Percentiles rank a stretch among this genome's conserved stretches.
Evolutionary conservation across 306 rosid species (phyloP).

Genomic region (Vicia sativa): DNA sequence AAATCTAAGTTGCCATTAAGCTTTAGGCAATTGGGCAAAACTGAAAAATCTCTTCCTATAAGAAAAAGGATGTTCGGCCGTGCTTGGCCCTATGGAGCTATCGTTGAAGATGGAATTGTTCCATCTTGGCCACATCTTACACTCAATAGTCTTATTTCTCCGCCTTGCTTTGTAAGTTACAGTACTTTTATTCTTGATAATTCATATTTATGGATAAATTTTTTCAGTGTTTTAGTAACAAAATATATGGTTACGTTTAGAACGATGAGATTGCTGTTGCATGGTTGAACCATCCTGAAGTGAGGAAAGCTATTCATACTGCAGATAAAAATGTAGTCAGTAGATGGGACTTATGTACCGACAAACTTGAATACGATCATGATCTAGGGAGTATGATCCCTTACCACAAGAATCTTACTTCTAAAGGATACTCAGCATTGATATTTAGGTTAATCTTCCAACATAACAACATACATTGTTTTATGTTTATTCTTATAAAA

Average conservation of each 20-base stretch:
- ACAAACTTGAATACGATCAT: background rate
- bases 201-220: too few relatives aligned
- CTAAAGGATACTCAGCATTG: background rate
- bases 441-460: background rate
- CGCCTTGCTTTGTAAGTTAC: slow-evolving; percentile 70
- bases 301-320: background rate
- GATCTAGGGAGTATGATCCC: background rate
- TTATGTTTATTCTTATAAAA: background rate
- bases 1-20: slow-evolving; percentile 60
- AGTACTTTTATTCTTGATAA: background rate
- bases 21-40: slow-evolving; percentile 67
- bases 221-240: too few relatives aligned
- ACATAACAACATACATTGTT: background rate
- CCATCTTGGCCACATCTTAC: slow-evolving; percentile 75
- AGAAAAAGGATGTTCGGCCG: slow-evolving; percentile 85
- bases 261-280: background rate
- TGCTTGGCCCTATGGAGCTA: slow-evolving; percentile 80
- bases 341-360: background rate
- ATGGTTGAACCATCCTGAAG: background rate
- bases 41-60: slow-evolving; percentile 70
- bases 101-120: slow-evolving; percentile 65
- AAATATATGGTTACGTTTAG: background rate
- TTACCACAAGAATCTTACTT: slow-evolving; percentile 13
- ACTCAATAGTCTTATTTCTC: slow-evolving; percentile 22
- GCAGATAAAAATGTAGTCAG: background rate